These are phyloP conservation scores for Serendipita sp. DNA, from an alignment of 768 basidiomycete genomes.

Conservation along the genomic window DNA sequence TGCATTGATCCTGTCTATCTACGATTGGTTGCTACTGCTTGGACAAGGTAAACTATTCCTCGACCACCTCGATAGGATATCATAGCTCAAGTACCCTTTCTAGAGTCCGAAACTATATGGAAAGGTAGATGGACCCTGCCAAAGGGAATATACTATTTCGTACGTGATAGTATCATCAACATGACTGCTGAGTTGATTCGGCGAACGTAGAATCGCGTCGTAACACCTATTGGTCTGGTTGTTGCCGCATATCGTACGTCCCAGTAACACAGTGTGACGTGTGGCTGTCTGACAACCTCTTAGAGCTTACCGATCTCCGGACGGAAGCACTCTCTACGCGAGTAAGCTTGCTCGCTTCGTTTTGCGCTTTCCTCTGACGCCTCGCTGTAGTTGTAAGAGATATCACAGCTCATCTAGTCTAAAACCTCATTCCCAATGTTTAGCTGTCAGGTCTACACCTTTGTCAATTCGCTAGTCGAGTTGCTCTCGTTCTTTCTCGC, in stretches of 20 bases:
- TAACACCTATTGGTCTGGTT: neutral
- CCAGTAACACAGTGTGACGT: neutral
- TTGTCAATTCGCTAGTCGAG: neutral
- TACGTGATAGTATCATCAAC: neutral
- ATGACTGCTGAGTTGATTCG: neutral
- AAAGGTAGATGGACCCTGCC: neutral
- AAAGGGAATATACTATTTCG: neutral
- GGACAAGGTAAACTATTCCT: neutral
- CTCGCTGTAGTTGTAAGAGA: too few relatives aligned
- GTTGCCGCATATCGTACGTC: neutral
- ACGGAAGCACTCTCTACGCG: too few relatives aligned
- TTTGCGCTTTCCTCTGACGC: too few relatives aligned
- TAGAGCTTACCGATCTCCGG: too few relatives aligned
- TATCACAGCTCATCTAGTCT: too few relatives aligned
- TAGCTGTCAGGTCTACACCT: neutral
- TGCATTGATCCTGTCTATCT: neutral
- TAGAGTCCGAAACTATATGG: conserved; percentile 1
- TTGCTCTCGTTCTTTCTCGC: neutral
- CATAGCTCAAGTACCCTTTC: neutral
- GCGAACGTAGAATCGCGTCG: neutral
- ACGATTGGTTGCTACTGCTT: neutral
- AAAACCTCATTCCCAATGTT: neutral
- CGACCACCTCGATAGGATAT: neutral
- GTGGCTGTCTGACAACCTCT: too few relatives aligned
- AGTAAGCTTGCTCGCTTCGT: too few relatives aligned